Evolutionary conservation across 2,329 filamentous ascomycete species (phyloP), one percentile per base, ranked within the genome.

Genomic region (Clarireedia hainanense): DNA sequence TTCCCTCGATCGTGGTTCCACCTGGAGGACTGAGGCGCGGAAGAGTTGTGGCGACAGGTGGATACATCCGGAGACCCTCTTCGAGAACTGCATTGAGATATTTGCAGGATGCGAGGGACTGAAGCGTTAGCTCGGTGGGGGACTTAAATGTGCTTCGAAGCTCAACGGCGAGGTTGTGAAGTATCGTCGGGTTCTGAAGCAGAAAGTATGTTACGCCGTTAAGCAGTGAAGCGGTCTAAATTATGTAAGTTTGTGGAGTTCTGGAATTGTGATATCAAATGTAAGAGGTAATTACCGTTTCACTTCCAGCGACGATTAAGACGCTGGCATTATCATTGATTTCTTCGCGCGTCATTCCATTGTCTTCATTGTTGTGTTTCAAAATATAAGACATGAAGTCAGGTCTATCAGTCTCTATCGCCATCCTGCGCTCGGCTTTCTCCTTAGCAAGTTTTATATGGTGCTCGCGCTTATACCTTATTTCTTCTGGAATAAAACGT

Each of bases 131-230:
- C 1, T 60, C 55, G 2, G 47, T 23, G 36, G 66, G 62, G 6
- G 60, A 63, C n/a, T 50, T 58, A 60, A 78, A 78, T 0, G 67
- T 56, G 6, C 58, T 57, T 4, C 74, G 69, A 3, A 79, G 64
- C 59, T 80, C 78, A 0, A 66, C 57, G 2, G 64, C 64, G 3
- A 80, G 65, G 20, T 68, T 72, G 3, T 53, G 27, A 6, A 52
- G 34, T 1, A 39, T n/a, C 6, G 43, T 51, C 1, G 54, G 71
- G 17, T 74, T 77, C 58, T 78, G 76, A 4, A 88, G 76, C 3
- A 89, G 72, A 62, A 84, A 82, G 14, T 58, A 61, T 57, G 26
- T 64, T 27, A 58, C 45, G 6, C 65, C 66, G 12, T 60, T 59
- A 6, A 69, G 50, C 6, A 65, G 52, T 2, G 69, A 64, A 5